Base-by-base conservation (phyloP, 768 basidiomycete genomes). In the Russula ochroleuca region DNA sequence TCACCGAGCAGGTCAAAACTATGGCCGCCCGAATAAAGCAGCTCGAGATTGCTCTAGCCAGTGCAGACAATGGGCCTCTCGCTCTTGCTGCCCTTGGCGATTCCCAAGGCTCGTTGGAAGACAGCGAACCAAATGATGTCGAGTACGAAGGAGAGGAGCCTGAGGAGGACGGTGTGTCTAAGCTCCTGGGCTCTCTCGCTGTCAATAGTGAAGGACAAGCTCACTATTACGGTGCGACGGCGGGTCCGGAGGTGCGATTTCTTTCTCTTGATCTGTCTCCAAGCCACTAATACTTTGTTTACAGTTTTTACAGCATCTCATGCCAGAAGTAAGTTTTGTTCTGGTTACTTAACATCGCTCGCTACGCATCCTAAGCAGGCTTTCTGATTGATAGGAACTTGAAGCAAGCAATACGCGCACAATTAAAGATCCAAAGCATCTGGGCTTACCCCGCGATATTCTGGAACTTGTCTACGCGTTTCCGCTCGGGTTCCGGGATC, bases 151-250 rank as follows among this genome's bases (percentile, higher is more conserved):
- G 75, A 17, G 73, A 74, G 43, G 28, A 28, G n/a, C n/a, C 35
- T 70, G 37, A 28, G 28, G 28, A 28, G 2, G 69, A 68, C 19
- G 64, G 66, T 2, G 70, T 79, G 23, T 73, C 78, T 14, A 76
- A 77, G 38, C 73, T 73, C 28, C 71, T 83, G 47, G 82, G 83
- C 25, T 79, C 81, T 8, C 75, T 84, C 13, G 75, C 81, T 0
- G 78, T 84, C 40, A 79, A 79, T 43, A 55, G 73, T 7, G 76
- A 82, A 57, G 83, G 81, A n/a, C 78, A 79, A 55, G 72, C 78
- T 1, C 77, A 74, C 61, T 83, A 83, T 70, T 79, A 80, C 65
- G 82, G 82, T 14, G 79, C 77, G 63, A 78, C 79, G 5, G 77
- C 81, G 25, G 74, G 78, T 19, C 79, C 81, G 25, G 82, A 83